Percentiles rank a stretch among this genome's conserved stretches.
Evolutionary conservation across 2,329 filamentous ascomycete genomes (phyloP).

Genomic region (Calycina herbarum): DNA sequence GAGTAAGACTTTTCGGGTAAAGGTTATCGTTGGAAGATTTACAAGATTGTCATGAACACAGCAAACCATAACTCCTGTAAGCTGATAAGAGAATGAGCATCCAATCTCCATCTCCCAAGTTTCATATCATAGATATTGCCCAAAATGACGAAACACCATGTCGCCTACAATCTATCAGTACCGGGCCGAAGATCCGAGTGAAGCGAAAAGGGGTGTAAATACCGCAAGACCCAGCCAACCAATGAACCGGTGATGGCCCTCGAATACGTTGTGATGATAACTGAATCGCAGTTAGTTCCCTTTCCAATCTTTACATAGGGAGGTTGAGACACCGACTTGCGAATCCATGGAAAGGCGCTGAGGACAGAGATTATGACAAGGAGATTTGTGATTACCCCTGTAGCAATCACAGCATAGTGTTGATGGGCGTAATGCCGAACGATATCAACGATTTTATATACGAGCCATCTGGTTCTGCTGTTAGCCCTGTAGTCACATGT

Average conservation of each 20-base stretch:
- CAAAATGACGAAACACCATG: slow-evolving; percentile 43
- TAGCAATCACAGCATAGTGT: slow-evolving; percentile 40
- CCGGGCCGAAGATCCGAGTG: background rate
- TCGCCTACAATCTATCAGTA: slow-evolving; percentile 34
- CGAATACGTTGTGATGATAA: slow-evolving; percentile 44
- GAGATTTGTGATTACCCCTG: slow-evolving; percentile 42
- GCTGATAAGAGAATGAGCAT: slow-evolving; percentile 40
- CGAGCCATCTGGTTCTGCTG: slow-evolving; percentile 38
- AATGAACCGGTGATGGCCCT: slow-evolving; percentile 45
- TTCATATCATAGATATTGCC: slow-evolving; percentile 43
- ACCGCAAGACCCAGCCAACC: slow-evolving; percentile 44
- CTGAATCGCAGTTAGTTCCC: slow-evolving; percentile 31
- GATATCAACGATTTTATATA: slow-evolving; percentile 43
- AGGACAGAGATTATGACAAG: slow-evolving; percentile 42
- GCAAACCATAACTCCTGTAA: slow-evolving; percentile 45
- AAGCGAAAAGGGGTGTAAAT: slow-evolving; percentile 19
- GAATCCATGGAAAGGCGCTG: slow-evolving; percentile 44
- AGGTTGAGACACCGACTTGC: slow-evolving; percentile 40
- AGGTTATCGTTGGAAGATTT: slow-evolving; percentile 11
- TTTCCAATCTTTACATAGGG: background rate
- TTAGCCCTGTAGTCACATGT: slow-evolving; percentile 16
- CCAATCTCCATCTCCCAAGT: slow-evolving; percentile 37
- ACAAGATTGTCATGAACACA: slow-evolving; percentile 45
- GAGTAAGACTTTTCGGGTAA: slow-evolving; percentile 16
- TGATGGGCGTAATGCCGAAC: slow-evolving; percentile 38